phyloP scores from a whole-genome alignment of 805 yeast genomes.

The Torulaspora quercuum region DNA sequence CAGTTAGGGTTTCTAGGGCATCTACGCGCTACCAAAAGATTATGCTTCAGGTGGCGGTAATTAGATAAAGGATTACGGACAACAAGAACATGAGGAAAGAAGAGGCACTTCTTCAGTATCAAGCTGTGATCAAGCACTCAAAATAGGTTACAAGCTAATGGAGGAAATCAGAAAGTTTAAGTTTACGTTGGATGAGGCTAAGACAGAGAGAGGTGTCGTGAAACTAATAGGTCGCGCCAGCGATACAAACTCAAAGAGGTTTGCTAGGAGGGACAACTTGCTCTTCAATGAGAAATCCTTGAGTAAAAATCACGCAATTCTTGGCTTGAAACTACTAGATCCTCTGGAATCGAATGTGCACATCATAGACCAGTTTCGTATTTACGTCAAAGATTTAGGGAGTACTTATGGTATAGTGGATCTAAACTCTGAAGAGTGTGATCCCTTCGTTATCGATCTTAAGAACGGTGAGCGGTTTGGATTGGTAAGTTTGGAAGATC shows the following conservation, averaged over 20 bases:
- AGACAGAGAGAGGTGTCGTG: constrained; percentile 16
- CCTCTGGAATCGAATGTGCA: constrained; percentile 14
- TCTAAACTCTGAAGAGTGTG: constrained; percentile 20
- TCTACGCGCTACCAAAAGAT: constrained; percentile 1
- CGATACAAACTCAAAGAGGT: constrained; percentile 16
- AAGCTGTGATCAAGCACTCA: too few relatives aligned
- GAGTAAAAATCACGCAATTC: constrained; percentile 25
- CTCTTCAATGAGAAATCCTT: constrained; percentile 23
- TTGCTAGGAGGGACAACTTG: constrained; percentile 19
- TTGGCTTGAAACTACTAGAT: constrained; percentile 22
- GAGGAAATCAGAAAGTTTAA: constrained; percentile 16
- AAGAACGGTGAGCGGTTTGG: constrained; percentile 31
- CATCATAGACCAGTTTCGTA: constrained; percentile 22
- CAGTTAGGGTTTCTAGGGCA: constrained; percentile 7
- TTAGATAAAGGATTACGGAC: neutral
- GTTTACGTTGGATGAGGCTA: constrained; percentile 17
- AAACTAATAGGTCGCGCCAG: constrained; percentile 25
- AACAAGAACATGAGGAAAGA: too few relatives aligned
- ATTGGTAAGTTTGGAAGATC: constrained; percentile 17
- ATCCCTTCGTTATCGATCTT: constrained; percentile 24
- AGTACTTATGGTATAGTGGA: constrained; percentile 28
- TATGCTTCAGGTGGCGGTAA: constrained; percentile 10
- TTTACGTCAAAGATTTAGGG: constrained; percentile 24
- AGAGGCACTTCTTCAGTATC: too few relatives aligned
- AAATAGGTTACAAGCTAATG: too few relatives aligned